Conservation (phyloP, 805 yeast species). For the Myxozyma nipponensis region DNA sequence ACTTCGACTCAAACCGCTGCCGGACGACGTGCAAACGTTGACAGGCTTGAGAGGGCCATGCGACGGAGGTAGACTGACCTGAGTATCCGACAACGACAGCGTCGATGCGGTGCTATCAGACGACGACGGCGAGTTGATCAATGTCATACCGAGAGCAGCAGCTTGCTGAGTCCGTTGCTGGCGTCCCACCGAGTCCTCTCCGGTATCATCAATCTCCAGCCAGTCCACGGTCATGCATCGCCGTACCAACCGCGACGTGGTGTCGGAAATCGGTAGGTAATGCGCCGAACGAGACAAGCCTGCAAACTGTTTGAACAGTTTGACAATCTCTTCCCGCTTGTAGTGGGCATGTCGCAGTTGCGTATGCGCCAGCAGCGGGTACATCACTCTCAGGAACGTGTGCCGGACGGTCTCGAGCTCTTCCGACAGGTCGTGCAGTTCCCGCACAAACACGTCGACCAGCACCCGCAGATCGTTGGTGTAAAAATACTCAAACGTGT, state of each 20-base stretch:
- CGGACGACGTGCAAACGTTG: too few relatives aligned
- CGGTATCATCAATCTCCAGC: slow-evolving; percentile 4
- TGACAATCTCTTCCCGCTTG: slow-evolving; percentile 52
- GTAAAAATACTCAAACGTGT: slow-evolving; percentile 66
- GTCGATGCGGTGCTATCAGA: background rate
- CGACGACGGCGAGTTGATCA: background rate
- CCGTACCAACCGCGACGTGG: slow-evolving; percentile 20
- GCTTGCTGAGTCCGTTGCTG: too few relatives aligned
- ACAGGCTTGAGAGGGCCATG: background rate
- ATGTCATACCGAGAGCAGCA: background rate
- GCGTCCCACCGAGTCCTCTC: background rate
- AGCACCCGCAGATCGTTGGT: slow-evolving; percentile 80
- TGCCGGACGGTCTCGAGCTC: slow-evolving; percentile 56
- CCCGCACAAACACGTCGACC: slow-evolving; percentile 77
- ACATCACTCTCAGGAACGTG: slow-evolving; percentile 68
- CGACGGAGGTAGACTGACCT: background rate
- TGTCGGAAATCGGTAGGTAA: slow-evolving; percentile 22
- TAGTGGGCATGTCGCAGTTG: slow-evolving; percentile 57
- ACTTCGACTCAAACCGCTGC: too few relatives aligned
- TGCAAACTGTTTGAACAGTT: slow-evolving; percentile 49
- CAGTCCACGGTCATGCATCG: slow-evolving; percentile 24
- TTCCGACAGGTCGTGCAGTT: slow-evolving; percentile 62
- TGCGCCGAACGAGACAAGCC: slow-evolving; percentile 13
- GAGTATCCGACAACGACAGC: background rate
- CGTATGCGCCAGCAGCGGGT: slow-evolving; percentile 65